Base-by-base conservation (phyloP, 2,329 filamentous ascomycete species). In the Leptographium flavum region DNA sequence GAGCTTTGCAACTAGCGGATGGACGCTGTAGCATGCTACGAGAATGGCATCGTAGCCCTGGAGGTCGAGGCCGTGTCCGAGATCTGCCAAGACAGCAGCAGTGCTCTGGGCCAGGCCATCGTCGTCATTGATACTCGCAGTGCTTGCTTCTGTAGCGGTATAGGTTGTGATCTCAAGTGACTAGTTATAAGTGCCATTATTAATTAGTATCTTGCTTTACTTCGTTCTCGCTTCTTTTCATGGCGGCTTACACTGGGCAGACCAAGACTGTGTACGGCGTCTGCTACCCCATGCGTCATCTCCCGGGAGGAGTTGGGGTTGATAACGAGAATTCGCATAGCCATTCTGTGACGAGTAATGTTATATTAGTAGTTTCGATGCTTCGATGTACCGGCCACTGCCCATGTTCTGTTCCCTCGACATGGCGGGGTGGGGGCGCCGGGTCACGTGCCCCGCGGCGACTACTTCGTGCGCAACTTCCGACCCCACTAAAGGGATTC, bases 11-110 rank as follows among this genome's bases (percentile, higher is more conserved):
- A 94, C 84, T 0, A 95, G 71, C 0, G 83, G 79, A 57, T 95
- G 87, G 1, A 83, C 77, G 48, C 84, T 92, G 65, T 86, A 96
- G 64, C 90, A 95, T 19, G 87, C 87, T 2, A 95, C 73, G 1
- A 95, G 71, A 50, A 93, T 80, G n/a, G 73, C 87, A 56, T 92
- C 79, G 59, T 85, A 77, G 25, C 63, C 54, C 3, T 59, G 48
- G 1, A 73, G 58, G 1, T 62, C 48, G 31, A 35, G 17, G 6
- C 49, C 45, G 2, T 66, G 58, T 23, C 64, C 58, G 6, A 84
- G 58, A 48, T 76, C 67, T 1, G 68, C 63, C 15, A 81, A 64
- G 42, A 85, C 83, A 46, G 76, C 71, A 2, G 71, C 57, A 1
- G 77, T 73, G 52, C 82, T 88, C 42, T 66, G 59, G 2, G 64